Conservation (phyloP, 2,329 filamentous ascomycete genomes). For the Daldinia eschscholtzii region DNA sequence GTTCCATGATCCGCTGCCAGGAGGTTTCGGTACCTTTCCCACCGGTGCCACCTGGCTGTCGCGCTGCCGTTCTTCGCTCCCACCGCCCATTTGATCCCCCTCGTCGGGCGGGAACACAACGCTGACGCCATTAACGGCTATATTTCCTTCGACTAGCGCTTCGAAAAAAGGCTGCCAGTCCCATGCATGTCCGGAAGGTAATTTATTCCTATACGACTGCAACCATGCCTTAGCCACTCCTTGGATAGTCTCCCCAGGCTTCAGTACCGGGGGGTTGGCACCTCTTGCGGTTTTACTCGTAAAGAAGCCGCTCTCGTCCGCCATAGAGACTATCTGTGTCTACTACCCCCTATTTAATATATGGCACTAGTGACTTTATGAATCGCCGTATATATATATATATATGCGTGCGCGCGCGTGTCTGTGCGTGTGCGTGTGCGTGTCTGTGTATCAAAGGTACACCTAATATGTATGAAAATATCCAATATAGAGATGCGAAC, state of each 20-base stretch:
- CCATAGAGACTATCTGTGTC: neutral
- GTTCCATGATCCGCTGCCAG: conserved; percentile 30
- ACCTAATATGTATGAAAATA: neutral
- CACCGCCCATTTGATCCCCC: neutral
- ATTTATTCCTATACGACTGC: neutral
- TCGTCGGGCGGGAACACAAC: neutral
- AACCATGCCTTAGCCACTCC: neutral
- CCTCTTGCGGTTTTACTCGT: neutral
- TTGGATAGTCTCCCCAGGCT: neutral
- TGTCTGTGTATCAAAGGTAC: too few relatives aligned
- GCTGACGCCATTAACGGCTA: neutral
- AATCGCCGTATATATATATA: neutral
- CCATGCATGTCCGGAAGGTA: neutral
- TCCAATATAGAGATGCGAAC: neutral
- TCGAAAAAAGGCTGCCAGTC: conserved; percentile 23
- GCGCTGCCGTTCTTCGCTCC: neutral
- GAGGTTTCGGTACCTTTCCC: conserved; percentile 23
- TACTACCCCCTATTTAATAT: neutral
- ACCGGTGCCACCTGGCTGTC: neutral
- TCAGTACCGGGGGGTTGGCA: neutral
- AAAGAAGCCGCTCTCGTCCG: neutral
- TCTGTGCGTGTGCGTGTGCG: too few relatives aligned
- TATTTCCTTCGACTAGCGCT: conserved; percentile 20
- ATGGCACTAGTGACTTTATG: neutral
- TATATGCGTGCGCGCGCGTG: too few relatives aligned